Conservation (phyloP, 139 green algal species). For the Tetradesmus obliquus region DNA sequence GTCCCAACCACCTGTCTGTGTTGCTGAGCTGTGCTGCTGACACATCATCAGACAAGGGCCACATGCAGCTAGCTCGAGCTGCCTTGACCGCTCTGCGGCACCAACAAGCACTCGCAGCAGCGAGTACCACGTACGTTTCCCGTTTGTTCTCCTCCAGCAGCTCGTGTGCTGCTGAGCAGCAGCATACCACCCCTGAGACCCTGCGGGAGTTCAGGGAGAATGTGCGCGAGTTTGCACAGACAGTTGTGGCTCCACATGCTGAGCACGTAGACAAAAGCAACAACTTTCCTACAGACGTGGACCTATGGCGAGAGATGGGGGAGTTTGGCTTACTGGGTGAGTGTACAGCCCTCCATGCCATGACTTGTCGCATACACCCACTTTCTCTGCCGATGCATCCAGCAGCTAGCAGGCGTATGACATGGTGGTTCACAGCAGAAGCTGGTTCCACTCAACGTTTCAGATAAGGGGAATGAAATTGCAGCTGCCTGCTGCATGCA, state of each 20-base stretch:
- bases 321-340: slow-evolving; percentile 87
- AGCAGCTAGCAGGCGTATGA: too few species aligned
- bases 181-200: background rate
- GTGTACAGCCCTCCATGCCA: background rate
- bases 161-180: background rate
- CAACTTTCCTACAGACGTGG: slow-evolving; percentile 77
- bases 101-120: background rate
- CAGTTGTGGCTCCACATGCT: slow-evolving; percentile 54
- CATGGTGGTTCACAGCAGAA: too few species aligned
- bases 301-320: slow-evolving; percentile 91
- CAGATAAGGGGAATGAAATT: too few species aligned
- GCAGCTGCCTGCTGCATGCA: background rate
- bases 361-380: background rate
- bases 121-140: background rate
- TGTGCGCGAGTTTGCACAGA: slow-evolving; percentile 22
- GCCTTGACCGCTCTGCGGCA: background rate
- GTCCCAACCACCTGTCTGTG: background rate
- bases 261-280: slow-evolving; percentile 87
- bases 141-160: background rate
- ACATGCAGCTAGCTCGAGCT: background rate
- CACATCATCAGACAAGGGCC: background rate
- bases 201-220: slow-evolving; percentile 33
- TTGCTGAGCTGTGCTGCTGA: background rate
- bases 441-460: too few species aligned
- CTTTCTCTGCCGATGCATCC: background rate